Base-by-base conservation (phyloP, 2,329 filamentous ascomycete species). In the Hirsutella minnesotensis region DNA sequence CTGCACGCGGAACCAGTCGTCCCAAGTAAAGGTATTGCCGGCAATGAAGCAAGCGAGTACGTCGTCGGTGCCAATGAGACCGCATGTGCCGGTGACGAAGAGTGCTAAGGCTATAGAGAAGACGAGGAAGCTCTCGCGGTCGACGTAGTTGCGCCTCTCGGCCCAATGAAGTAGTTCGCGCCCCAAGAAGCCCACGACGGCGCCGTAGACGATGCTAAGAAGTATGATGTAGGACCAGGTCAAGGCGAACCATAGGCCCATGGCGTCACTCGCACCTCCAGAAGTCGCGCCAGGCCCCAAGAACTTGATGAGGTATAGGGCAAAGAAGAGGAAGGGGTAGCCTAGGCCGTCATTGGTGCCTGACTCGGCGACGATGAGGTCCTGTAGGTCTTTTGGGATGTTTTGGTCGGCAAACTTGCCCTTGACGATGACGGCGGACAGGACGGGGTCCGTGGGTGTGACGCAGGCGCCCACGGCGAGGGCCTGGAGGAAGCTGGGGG, bases 331-430 rank as follows among this genome's bases (percentile, higher is more conserved):
- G 53, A 94, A 95, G 0, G 87, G 88, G 53, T 95, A 95, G 0
- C 87, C 87, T 30, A 90, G 70, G 0, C 89, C 88, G 62, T 95
- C 88, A 54, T 95, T 95, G 1, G 86, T 84, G 2, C 88, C 89
- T 0, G 84, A 88, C 64, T 95, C 88, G 20, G 79, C 82, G 39
- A 84, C 74, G 54, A 87, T 85, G 51, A 87, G 86, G 49, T 83
- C 79, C 65, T 94, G 87, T 39, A 95, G 66, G 22, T 81, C 75
- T 44, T 79, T 81, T 0, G 89, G 87, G 16, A 95, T 81, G 57
- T 95, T 92, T 53, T 88, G 83, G 55, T 95, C 88, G 1, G 89
- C 89, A 56, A 94, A 95, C 53, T 86, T 89, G 27, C 88, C 88
- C 66, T 95, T 95, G 38, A 95, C 86, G 44, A 95, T 94, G 3